Evolutionary conservation across 495 filamentous ascomycete genomes (phyloP).

Genomic region (Talaromyces borbonicus): DNA sequence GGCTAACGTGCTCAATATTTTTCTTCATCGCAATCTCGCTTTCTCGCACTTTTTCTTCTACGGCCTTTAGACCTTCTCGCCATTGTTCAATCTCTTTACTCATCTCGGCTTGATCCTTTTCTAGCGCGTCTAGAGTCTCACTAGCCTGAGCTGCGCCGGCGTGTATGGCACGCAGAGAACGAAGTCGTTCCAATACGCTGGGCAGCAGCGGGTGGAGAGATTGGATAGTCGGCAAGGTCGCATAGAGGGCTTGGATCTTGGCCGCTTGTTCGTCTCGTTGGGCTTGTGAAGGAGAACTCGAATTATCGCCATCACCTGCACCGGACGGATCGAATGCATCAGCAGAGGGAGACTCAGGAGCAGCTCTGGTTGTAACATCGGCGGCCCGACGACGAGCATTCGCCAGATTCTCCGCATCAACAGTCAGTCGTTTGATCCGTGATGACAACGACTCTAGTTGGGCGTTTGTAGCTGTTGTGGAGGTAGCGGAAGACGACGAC

Average conservation of each 20-base stretch:
- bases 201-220: constrained; percentile 77
- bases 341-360: constrained; percentile 30
- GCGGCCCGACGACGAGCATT: constrained; percentile 61
- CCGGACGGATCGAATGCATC: constrained; percentile 47
- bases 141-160: constrained; percentile 77
- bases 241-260: constrained; percentile 89
- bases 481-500: constrained; percentile 17
- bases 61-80: constrained; percentile 69
- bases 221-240: constrained; percentile 81
- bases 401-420: constrained; percentile 71
- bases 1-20: constrained; percentile 73
- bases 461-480: constrained; percentile 20
- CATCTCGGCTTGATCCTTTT: constrained; percentile 76
- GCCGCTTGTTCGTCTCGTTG: constrained; percentile 57
- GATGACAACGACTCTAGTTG: constrained; percentile 64
- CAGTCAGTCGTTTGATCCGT: constrained; percentile 61
- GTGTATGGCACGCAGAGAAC: constrained; percentile 76
- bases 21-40: constrained; percentile 58
- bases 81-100: constrained; percentile 73
- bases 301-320: constrained; percentile 15
- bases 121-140: constrained; percentile 65
- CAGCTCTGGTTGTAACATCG: constrained; percentile 52
- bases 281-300: constrained; percentile 13
- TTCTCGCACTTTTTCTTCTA: constrained; percentile 62
- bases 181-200: constrained; percentile 71